phyloP scores from a whole-genome alignment of 352 stramenopile species.

The Pythium rhizo-oryzae region DNA sequence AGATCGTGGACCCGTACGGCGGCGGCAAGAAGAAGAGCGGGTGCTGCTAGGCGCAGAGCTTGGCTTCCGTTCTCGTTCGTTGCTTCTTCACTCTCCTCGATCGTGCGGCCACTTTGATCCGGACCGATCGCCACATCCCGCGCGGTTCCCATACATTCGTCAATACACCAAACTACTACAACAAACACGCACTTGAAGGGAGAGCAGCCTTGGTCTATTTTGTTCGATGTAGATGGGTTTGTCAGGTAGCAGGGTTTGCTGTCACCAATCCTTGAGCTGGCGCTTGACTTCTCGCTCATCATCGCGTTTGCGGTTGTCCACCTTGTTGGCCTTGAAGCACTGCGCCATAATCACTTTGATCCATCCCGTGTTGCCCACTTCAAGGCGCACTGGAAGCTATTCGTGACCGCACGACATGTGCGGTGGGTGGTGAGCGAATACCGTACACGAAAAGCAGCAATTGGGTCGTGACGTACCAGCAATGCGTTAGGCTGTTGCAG shows the following conservation, averaged over 20 bases:
- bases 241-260: background rate
- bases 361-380: conserved; percentile 79
- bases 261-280: conserved; percentile 72
- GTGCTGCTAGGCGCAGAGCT: conserved; percentile 62
- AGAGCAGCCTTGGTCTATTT: background rate
- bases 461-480: conserved; percentile 40
- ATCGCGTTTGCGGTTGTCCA: conserved; percentile 78
- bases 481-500: conserved; percentile 60
- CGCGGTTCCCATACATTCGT: conserved; percentile 1
- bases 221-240: background rate
- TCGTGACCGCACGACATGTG: background rate
- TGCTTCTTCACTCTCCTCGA: background rate
- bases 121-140: background rate
- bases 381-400: conserved; percentile 73
- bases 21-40: conserved; percentile 83
- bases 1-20: conserved; percentile 87
- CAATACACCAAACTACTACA: background rate
- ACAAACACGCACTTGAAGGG: background rate
- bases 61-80: background rate
- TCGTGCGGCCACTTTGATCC: background rate
- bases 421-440: background rate
- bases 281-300: conserved; percentile 76
- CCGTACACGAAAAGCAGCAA: background rate
- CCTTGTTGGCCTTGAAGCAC: conserved; percentile 64
- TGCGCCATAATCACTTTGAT: conserved; percentile 84